These are phyloP conservation scores for Gremmenia infestans DNA, from an alignment of 2,329 filamentous ascomycete genomes.

Conservation along the genomic window DNA sequence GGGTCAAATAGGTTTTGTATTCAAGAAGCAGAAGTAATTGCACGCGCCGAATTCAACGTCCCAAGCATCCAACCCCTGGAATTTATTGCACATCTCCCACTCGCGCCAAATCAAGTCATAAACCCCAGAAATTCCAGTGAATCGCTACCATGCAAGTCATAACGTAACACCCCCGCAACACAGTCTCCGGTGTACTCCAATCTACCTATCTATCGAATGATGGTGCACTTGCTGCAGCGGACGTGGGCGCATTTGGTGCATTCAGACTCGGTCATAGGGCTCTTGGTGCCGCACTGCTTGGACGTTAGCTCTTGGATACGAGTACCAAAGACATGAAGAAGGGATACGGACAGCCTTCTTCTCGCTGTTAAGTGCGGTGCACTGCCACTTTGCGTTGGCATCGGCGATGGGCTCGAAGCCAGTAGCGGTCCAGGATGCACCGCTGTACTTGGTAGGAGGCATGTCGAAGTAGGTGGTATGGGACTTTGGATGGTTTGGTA, in stretches of 20 bases:
- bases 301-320: background rate
- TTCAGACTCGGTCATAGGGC: background rate
- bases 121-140: background rate
- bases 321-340: no score
- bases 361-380: background rate
- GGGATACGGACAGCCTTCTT: background rate
- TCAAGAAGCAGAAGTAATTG: background rate
- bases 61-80: background rate
- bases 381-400: background rate
- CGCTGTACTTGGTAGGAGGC: background rate
- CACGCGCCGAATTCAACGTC: background rate
- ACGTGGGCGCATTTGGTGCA: background rate
- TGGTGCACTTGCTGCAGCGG: background rate
- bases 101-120: background rate
- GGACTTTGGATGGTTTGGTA: background rate
- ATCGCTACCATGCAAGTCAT: background rate
- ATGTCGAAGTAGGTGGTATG: background rate
- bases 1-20: background rate
- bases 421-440: background rate
- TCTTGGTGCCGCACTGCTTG: background rate
- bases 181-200: background rate
- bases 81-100: background rate
- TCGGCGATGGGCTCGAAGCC: background rate
- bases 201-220: background rate
- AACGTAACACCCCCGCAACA: background rate